phyloP scores from a whole-genome alignment of 2,329 filamentous ascomycete species.

The Fusarium buxicola region DNA sequence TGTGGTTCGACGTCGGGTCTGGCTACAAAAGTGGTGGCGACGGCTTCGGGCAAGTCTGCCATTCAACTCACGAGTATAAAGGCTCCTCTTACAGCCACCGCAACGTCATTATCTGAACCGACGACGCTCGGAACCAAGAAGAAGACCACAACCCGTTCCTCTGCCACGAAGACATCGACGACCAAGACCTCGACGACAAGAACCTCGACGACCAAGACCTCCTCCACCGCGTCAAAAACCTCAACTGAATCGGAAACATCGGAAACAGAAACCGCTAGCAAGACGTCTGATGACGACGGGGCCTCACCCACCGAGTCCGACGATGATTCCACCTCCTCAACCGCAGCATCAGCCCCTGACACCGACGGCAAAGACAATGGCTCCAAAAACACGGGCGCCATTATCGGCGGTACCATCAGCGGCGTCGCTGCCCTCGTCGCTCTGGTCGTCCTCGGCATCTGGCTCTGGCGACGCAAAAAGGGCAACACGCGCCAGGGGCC shows the following conservation, averaged over 20 bases:
- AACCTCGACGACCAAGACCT: constrained; percentile 20
- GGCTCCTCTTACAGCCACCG: constrained; percentile 55
- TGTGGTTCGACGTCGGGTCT: constrained; percentile 63
- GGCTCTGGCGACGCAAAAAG: constrained; percentile 57
- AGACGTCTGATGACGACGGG: constrained; percentile 35
- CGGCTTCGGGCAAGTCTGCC: constrained; percentile 55
- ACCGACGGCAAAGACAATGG: constrained; percentile 42
- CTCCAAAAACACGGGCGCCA: constrained; percentile 58
- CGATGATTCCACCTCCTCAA: constrained; percentile 31
- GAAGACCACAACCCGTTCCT: constrained; percentile 19
- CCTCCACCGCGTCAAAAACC: constrained; percentile 6
- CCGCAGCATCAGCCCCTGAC: constrained; percentile 45
- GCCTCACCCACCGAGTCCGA: constrained; percentile 35
- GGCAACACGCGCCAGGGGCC: constrained; percentile 58
- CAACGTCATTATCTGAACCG: constrained; percentile 54
- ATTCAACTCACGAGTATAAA: constrained; percentile 54
- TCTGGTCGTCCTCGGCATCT: constrained; percentile 57
- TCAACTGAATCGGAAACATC: constrained; percentile 10
- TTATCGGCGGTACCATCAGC: constrained; percentile 66
- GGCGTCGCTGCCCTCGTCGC: constrained; percentile 60
- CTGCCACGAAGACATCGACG: constrained; percentile 16
- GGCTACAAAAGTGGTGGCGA: constrained; percentile 61
- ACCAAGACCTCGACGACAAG: constrained; percentile 15
- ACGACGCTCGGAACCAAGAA: constrained; percentile 54
- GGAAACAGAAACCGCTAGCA: constrained; percentile 23